Evolutionary conservation across 805 yeast genomes (phyloP).

Genomic region (Candida yuanshanica): DNA sequence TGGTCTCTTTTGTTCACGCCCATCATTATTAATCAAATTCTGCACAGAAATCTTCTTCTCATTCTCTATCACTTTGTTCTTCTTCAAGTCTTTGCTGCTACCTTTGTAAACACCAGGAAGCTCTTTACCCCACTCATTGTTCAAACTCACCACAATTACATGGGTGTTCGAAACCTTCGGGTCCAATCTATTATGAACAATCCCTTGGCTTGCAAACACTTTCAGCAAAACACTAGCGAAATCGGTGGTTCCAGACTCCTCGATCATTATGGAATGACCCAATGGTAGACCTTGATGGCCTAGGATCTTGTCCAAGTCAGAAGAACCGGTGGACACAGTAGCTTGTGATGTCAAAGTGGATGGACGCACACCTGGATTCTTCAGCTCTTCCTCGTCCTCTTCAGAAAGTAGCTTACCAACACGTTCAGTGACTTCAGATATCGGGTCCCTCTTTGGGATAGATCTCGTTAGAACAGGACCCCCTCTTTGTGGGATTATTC

Average conservation of each 20-base stretch:
- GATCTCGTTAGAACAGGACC: slow-evolving; percentile 4
- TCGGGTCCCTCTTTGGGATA: too few relatives aligned
- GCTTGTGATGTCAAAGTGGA: slow-evolving; percentile 68
- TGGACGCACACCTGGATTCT: slow-evolving; percentile 60
- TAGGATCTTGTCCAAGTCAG: slow-evolving; percentile 67
- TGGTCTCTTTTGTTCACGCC: slow-evolving; percentile 6
- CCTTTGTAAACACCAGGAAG: slow-evolving; percentile 78
- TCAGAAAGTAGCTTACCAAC: slow-evolving; percentile 4
- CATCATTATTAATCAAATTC: slow-evolving; percentile 41
- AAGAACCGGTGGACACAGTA: slow-evolving; percentile 74
- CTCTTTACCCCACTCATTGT: slow-evolving; percentile 55
- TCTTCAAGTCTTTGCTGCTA: slow-evolving; percentile 58
- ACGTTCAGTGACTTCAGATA: slow-evolving; percentile 3
- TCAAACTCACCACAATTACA: slow-evolving; percentile 56
- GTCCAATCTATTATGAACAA: slow-evolving; percentile 53
- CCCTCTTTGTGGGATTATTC: slow-evolving; percentile 6
- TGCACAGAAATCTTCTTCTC: slow-evolving; percentile 65
- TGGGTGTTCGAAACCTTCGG: slow-evolving; percentile 43
- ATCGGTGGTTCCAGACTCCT: slow-evolving; percentile 87
- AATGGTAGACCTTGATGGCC: slow-evolving; percentile 84
- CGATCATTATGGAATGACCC: slow-evolving; percentile 63
- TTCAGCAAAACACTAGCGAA: slow-evolving; percentile 68
- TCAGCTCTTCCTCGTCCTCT: slow-evolving; percentile 16
- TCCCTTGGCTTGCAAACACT: slow-evolving; percentile 71
- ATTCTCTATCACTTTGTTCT: slow-evolving; percentile 47